Evolutionary conservation across 2,329 filamentous ascomycete species (phyloP).

Genomic region (Dactylellina sp.): DNA sequence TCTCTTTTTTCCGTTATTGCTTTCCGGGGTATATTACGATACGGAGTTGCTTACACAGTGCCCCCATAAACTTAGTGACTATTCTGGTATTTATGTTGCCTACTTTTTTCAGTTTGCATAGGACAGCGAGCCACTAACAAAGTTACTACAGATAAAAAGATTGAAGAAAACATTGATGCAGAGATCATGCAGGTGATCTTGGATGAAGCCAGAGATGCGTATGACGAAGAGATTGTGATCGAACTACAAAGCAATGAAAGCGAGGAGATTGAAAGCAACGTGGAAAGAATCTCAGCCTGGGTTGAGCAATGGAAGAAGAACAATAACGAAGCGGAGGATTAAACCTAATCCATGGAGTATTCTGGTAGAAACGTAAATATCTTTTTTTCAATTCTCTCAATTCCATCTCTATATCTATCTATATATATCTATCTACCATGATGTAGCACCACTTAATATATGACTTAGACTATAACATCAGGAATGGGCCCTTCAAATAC

Average conservation of each 20-base stretch:
- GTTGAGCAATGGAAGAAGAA: constrained; percentile 82
- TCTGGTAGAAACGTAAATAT: too few species aligned
- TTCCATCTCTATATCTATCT: constrained; percentile 10
- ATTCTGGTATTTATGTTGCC: constrained; percentile 15
- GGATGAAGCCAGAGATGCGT: constrained; percentile 88
- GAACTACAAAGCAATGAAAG: constrained; percentile 84
- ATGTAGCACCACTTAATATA: background rate
- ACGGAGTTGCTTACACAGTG: too few species aligned
- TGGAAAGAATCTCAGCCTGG: constrained; percentile 86
- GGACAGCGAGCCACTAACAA: constrained; percentile 71
- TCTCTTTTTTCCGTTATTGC: background rate
- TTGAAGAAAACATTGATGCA: constrained; percentile 95
- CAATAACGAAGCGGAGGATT: constrained; percentile 63
- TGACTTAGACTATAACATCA: too few species aligned
- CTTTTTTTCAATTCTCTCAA: background rate
- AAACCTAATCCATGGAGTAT: background rate
- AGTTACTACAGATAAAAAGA: constrained; percentile 73
- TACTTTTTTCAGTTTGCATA: constrained; percentile 17
- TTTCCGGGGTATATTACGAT: too few species aligned
- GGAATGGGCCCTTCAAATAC: too few species aligned
- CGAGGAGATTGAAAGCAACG: constrained; percentile 88
- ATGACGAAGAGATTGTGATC: constrained; percentile 86
- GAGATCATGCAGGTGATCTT: constrained; percentile 97
- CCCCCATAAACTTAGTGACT: constrained; percentile 13
- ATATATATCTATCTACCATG: background rate